Evolutionary conservation across 1,284 basidiomycete species (phyloP), one percentile per base, ranked within the genome.

Genomic region (Anthracocystis setariae): DNA sequence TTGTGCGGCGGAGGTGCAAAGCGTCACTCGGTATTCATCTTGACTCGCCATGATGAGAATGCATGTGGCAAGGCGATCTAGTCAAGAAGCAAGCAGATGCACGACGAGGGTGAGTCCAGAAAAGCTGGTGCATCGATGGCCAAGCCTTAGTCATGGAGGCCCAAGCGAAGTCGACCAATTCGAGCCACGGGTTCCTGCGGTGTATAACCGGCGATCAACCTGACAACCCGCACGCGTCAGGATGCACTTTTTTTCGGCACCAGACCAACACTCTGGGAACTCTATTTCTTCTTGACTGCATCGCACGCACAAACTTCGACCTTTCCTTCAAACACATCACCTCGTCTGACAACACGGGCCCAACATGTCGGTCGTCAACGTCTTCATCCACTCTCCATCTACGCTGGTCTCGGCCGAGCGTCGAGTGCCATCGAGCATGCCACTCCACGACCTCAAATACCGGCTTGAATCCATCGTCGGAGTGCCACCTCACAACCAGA

Each of bases 381-480:
- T 79, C 51, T 76, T 76, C 47, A 69, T 79, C 37, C 77, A 79
- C 57, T 58, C 73, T 0, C 73, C 76, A 0, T 73, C 77, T 3
- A 68, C 74, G 4, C 59, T 71, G 18, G 64, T 76, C n/a, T 74
- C 69, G 2, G 63, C 77, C 0, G 77, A 79, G 40, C 60, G 76
- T 2, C 68, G 76, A 17, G 33, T 79, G 5, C 62, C 74, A n/a
- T 65, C 70, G 24, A 60, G 49, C 29, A 53, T 69, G 33, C 60
- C 76, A 3, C 45, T 77, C 0, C 32, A 44, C 37, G 62, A 69
- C 8, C 70, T 79, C 80, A 95, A 65, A 91, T 86, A 86, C 67
- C 95, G 93, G 76, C 88, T 98, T 24, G 92, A 94, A 79, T 87
- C 89, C 47, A 89, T 97, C 78, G 96, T 94, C n/a, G 94, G 94